Evolutionary conservation across 257 asterid species (phyloP).

Genomic region (Asclepias syriaca): DNA sequence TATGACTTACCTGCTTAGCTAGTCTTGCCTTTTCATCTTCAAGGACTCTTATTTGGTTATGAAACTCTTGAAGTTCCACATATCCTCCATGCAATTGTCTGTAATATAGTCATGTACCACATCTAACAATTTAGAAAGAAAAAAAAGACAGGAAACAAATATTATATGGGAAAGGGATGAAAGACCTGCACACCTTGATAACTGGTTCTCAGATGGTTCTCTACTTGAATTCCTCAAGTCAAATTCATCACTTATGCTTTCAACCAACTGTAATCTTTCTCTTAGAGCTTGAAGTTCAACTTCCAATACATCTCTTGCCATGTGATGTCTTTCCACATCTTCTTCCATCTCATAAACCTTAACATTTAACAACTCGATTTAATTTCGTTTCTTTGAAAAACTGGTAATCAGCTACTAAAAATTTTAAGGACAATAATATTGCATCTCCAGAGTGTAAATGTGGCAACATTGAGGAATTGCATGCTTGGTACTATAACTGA

Average conservation of each 20-base stretch:
- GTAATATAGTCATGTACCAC: constrained; percentile 14
- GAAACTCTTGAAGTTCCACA: constrained; percentile 43
- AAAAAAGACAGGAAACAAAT: constrained; percentile 1
- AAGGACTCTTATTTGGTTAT: constrained; percentile 44
- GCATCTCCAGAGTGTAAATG: not conserved
- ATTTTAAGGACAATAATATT: not conserved
- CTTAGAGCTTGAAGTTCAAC: constrained; percentile 60
- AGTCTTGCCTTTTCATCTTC: constrained; percentile 61
- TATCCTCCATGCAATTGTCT: constrained; percentile 42
- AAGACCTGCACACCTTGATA: constrained; percentile 44
- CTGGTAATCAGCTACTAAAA: not conserved
- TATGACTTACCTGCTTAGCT: constrained; percentile 49
- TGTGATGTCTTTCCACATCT: constrained; percentile 54
- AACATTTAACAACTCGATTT: constrained; percentile 14
- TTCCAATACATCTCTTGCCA: constrained; percentile 56
- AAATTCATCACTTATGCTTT: constrained; percentile 55
- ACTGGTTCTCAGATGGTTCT: constrained; percentile 33
- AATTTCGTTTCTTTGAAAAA: not conserved
- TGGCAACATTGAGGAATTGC: not conserved
- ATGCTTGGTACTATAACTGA: not conserved
- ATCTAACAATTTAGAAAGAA: constrained; percentile 15
- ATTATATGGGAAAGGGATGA: constrained; percentile 11
- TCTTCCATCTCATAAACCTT: constrained; percentile 85
- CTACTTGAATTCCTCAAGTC: constrained; percentile 38
- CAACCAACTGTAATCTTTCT: constrained; percentile 58